Evolutionary conservation across 2,329 filamentous ascomycete species (phyloP).

Genomic region (Epichloe aotearoae): DNA sequence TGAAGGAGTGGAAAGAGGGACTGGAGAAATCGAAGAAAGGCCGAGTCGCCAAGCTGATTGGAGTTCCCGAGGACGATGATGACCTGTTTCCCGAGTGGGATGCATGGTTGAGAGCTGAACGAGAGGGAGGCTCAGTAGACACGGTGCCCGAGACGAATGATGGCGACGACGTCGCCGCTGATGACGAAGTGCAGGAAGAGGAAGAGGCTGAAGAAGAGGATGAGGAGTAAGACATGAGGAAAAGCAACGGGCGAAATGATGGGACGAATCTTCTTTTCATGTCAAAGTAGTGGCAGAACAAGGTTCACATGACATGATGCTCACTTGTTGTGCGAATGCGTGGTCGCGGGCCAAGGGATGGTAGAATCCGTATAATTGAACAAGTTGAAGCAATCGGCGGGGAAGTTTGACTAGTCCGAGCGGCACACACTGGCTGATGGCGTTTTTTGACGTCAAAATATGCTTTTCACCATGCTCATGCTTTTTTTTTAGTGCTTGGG

Average conservation of each 20-base stretch:
- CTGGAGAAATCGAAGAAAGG: constrained; percentile 77
- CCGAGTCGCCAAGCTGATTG: constrained; percentile 72
- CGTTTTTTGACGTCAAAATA: too few relatives aligned
- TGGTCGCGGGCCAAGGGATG: background rate
- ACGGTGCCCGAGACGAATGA: background rate
- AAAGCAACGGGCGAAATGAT: constrained; percentile 5
- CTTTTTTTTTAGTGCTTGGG: too few relatives aligned
- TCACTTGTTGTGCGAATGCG: background rate
- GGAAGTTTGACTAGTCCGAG: background rate
- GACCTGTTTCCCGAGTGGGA: constrained; percentile 97
- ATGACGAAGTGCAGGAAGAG: constrained; percentile 9
- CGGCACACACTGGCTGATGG: background rate
- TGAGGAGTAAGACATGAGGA: constrained; percentile 12
- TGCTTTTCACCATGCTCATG: too few relatives aligned
- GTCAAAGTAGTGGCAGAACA: background rate
- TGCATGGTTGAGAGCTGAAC: constrained; percentile 71
- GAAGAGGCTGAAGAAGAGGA: constrained; percentile 12
- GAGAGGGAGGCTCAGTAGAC: constrained; percentile 41
- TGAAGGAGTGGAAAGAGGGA: constrained; percentile 66
- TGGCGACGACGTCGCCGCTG: constrained; percentile 4
- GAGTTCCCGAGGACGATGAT: constrained; percentile 66
- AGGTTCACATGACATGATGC: background rate
- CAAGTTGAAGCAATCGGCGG: constrained; percentile 3
- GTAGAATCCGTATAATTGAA: background rate
- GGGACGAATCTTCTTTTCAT: background rate